A percentile compares a stretch with the other conserved stretches of the same genome.
Evolutionary conservation across 2,329 filamentous ascomycete genomes (phyloP).

Genomic region (Ophiostoma angusticollis): DNA sequence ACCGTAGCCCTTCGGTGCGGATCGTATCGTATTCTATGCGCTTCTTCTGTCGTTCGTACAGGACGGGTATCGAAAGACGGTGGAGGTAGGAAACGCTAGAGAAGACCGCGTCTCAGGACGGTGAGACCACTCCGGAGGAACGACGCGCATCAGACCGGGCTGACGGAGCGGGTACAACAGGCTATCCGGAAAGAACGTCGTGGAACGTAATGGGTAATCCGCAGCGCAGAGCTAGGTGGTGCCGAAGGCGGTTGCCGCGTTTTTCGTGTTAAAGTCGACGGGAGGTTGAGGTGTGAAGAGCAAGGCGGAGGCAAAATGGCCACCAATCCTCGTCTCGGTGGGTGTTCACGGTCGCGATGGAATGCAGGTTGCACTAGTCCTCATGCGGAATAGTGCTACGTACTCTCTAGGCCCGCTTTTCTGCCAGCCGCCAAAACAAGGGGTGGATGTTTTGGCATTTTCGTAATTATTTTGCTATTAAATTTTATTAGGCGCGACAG

Average conservation of each 20-base stretch:
- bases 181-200: too few relatives aligned
- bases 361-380: slow-evolving; percentile 4
- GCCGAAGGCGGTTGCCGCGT: too few relatives aligned
- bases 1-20: too few relatives aligned
- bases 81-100: background rate
- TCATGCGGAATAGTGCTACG: background rate
- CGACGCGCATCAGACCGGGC: background rate
- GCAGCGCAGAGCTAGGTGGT: too few relatives aligned
- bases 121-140: slow-evolving; percentile 1
- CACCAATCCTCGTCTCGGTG: slow-evolving; percentile 7
- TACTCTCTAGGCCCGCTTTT: slow-evolving; percentile 7
- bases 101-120: slow-evolving; percentile 5
- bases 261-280: too few relatives aligned
- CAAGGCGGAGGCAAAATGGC: slow-evolving; percentile 7
- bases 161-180: too few relatives aligned
- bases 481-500: too few relatives aligned
- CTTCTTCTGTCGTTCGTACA: too few relatives aligned
- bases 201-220: too few relatives aligned
- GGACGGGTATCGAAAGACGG: slow-evolving; percentile 4
- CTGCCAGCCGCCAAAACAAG: slow-evolving; percentile 13
- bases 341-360: slow-evolving; percentile 15
- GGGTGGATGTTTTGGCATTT: background rate
- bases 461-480: background rate
- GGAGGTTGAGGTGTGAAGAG: too few relatives aligned
- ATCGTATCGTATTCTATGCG: too few relatives aligned